These are phyloP conservation scores for Pseudoscleropodium purum DNA, from an alignment of 225 moss, liverwort and hornwort genomes.

Conservation along the genomic window DNA sequence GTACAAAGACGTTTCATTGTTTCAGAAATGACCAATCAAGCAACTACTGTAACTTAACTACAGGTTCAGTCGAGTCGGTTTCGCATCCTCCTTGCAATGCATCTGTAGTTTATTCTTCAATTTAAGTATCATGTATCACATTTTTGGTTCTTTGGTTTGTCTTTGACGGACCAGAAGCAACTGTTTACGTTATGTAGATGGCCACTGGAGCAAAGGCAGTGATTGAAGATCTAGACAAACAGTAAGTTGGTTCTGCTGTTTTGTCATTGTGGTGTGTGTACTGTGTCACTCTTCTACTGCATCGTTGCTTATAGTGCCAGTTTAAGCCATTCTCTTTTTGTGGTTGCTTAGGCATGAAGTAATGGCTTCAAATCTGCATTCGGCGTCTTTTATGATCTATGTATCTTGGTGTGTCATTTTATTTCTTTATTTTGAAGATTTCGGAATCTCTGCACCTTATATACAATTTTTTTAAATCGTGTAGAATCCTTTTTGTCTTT, in stretches of 20 bases:
- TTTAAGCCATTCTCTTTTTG: neutral
- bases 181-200: slow-evolving; percentile 42
- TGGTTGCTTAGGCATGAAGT: neutral
- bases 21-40: neutral
- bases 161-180: neutral
- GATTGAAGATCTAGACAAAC: slow-evolving; percentile 60
- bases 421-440: neutral
- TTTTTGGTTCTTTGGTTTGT: neutral
- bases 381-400: neutral
- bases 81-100: neutral
- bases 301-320: neutral
- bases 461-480: neutral
- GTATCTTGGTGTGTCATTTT: neutral
- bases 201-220: slow-evolving; percentile 76
- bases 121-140: neutral
- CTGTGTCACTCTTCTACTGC: neutral
- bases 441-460: neutral
- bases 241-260: slow-evolving; percentile 31
- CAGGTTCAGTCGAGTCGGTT: neutral
- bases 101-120: neutral
- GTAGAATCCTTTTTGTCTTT: neutral
- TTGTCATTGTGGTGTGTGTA: neutral
- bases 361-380: neutral
- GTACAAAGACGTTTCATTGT: neutral
- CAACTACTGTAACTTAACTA: neutral